phyloP scores from a whole-genome alignment of 148 eudicot genomes.

The Bassia scoparia region DNA sequence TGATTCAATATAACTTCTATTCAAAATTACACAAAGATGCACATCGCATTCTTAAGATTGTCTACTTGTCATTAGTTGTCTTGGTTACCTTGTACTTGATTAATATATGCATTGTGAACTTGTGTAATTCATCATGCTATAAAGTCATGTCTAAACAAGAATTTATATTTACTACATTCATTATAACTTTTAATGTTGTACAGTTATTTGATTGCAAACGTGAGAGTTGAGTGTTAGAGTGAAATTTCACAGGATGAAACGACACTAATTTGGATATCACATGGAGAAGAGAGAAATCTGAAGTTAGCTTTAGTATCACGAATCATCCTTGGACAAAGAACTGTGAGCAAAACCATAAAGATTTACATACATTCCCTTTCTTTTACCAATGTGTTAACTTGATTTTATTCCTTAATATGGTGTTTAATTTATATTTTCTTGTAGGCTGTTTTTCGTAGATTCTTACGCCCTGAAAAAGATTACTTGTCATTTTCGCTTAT shows the following conservation, averaged over 20 bases:
- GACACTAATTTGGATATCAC: conserved; percentile 76
- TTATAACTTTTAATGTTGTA: too few relatives aligned
- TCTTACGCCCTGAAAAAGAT: conserved; percentile 81
- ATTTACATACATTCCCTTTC: background rate
- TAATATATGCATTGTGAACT: too few relatives aligned
- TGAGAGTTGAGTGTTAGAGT: background rate
- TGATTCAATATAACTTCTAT: too few relatives aligned
- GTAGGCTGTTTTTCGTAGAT: conserved; percentile 83
- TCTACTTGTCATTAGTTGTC: too few relatives aligned
- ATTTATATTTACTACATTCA: too few relatives aligned
- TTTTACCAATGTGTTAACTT: background rate
- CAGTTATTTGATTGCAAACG: too few relatives aligned
- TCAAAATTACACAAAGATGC: too few relatives aligned
- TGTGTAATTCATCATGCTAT: too few relatives aligned
- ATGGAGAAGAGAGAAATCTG: conserved; percentile 68
- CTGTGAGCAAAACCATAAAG: conserved; percentile 57
- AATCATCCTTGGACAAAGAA: conserved; percentile 90
- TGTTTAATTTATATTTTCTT: background rate
- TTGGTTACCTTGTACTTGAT: too few relatives aligned
- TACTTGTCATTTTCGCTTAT: conserved; percentile 86
- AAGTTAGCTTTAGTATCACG: conserved; percentile 59
- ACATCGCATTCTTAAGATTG: too few relatives aligned
- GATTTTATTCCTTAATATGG: background rate
- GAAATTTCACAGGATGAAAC: conserved; percentile 68
- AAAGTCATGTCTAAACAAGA: too few relatives aligned